Evolutionary conservation across 257 asterid genomes (phyloP), one percentile per base, ranked within the genome.

Genomic region (Avicennia marina): DNA sequence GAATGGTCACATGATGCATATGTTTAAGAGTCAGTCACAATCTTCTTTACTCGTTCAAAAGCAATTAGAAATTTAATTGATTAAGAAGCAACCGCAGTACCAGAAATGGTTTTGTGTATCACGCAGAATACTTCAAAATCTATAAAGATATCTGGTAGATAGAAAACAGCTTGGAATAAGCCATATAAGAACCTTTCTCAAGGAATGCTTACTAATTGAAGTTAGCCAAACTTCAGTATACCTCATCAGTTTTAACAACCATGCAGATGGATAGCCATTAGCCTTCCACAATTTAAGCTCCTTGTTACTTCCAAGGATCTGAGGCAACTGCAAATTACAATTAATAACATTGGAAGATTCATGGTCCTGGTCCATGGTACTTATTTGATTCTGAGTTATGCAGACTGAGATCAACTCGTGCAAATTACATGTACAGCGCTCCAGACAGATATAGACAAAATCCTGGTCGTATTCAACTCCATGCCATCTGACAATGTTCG

Each of bases 391-490:
- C 51, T 65, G 63, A 52, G 63, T 71, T 56, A 78, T 58, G 68
- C 68, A 75, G 26, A 56, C 65, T 29, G 70, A 69, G 53, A 84
- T 66, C 69, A 89, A 52, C 22, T 86, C 97, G 42, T 81, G 75
- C 55, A 89, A 75, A 72, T 83, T 89, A 53, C 95, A 89, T 4
- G 77, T 62, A 66, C 97, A 86, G 8, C 93, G 82, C 65, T 89
- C 97, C 68, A 89, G 72, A 43, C 90, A 81, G 25, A 86, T 73
- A 71, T 89, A 89, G 48, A 81, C 78, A 58, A 89, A 89, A 80
- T 89, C 97, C 65, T 66, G 79, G 76, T 89, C 97, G 47, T 76
- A 71, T 71, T 89, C 95, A 63, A 89, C 95, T 11, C 97, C 97
- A 16, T 84, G 60, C 93, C 94, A 89, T 25, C 97, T 78, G 21